phyloP scores from a whole-genome alignment of 352 stramenopile genomes.

The Peronosclerospora sorghi region DNA sequence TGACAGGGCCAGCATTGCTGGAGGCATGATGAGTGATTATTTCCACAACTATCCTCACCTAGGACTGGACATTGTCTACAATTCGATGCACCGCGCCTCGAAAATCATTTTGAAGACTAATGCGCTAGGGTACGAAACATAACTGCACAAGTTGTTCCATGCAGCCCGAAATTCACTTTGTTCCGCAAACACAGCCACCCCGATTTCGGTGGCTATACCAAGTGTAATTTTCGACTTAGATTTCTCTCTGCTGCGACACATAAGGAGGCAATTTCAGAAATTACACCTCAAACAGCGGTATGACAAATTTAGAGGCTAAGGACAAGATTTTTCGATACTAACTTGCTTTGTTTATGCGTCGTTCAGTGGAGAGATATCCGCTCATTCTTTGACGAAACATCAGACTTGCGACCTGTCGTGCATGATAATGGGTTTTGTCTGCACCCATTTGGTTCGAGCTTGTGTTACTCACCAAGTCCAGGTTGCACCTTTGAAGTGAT shows the following conservation, averaged over 20 bases:
- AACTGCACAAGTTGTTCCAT: neutral
- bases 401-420: conserved; percentile 55
- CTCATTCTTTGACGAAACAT: conserved; percentile 31
- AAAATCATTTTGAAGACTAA: conserved; percentile 82
- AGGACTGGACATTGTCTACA: conserved; percentile 67
- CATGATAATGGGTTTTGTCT: conserved; percentile 66
- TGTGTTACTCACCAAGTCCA: conserved; percentile 62
- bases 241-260: conserved; percentile 35
- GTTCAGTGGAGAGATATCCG: conserved; percentile 62
- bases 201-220: conserved; percentile 75
- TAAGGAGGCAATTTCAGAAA: conserved; percentile 32
- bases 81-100: conserved; percentile 49
- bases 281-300: conserved; percentile 64
- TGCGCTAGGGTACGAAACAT: conserved; percentile 37
- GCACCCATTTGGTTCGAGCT: conserved; percentile 67
- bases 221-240: conserved; percentile 73
- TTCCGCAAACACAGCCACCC: conserved; percentile 35
- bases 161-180: neutral
- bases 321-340: neutral
- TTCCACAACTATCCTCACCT: conserved; percentile 83
- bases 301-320: neutral
- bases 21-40: conserved; percentile 53
- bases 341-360: neutral
- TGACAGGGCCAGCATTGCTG: conserved; percentile 34
- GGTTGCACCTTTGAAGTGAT: conserved; percentile 80